These are phyloP conservation scores for Phytophthora macrochlamydospora DNA, from an alignment of 352 stramenopile genomes.

Conservation along the genomic window DNA sequence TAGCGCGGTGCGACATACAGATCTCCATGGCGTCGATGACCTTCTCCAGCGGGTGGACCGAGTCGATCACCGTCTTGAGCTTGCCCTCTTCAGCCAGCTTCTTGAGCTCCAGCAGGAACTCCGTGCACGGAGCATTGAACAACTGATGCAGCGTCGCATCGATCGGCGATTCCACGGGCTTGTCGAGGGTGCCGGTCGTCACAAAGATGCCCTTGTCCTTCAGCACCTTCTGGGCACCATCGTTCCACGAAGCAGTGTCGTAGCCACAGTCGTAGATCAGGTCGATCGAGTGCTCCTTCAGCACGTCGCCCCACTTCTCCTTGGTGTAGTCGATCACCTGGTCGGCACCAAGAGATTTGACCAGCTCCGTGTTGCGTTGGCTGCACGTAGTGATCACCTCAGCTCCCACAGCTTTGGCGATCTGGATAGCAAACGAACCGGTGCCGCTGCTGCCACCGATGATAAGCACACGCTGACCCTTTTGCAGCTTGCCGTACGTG, in stretches of 20 bases:
- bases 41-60: slow-evolving; percentile 57
- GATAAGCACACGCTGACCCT: slow-evolving; percentile 45
- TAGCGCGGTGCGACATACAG: slow-evolving; percentile 53
- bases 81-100: slow-evolving; percentile 34
- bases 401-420: slow-evolving; percentile 51
- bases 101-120: slow-evolving; percentile 38
- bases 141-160: slow-evolving; percentile 34
- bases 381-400: slow-evolving; percentile 42
- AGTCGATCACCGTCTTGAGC: slow-evolving; percentile 53
- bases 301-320: slow-evolving; percentile 46
- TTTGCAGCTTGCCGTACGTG: slow-evolving; percentile 32
- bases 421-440: slow-evolving; percentile 60
- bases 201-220: slow-evolving; percentile 38
- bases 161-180: slow-evolving; percentile 57
- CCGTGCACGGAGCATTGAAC: slow-evolving; percentile 9
- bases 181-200: slow-evolving; percentile 18
- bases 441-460: slow-evolving; percentile 65
- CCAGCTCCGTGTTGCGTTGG: slow-evolving; percentile 42
- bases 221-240: slow-evolving; percentile 33
- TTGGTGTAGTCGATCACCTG: slow-evolving; percentile 57
- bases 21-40: slow-evolving; percentile 51
- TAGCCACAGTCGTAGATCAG: slow-evolving; percentile 40
- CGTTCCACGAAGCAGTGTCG: slow-evolving; percentile 24
- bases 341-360: slow-evolving; percentile 53
- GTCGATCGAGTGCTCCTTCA: slow-evolving; percentile 35